A percentile compares a stretch with the other conserved stretches of the same genome.
These are phyloP conservation scores for Vitis vinifera DNA, from an alignment of 164 flowering plant genomes.

Conservation along the genomic window ASM3070453v1 NC_081811.1:24560001-24560500, in stretches of 20 bases:
- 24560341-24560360: constrained; percentile 11
- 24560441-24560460: constrained; percentile 49
- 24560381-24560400: neutral
- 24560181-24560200: neutral
- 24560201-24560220: constrained; percentile 7
- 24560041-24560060: no score
- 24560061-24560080: constrained; percentile 4
- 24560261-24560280: neutral
- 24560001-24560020: neutral
- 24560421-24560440: constrained; percentile 41
- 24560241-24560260: neutral
- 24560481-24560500: constrained; percentile 45
- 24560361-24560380: constrained; percentile 7
- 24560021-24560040: neutral
- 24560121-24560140: constrained; percentile 27
- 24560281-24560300: neutral
- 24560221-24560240: constrained; percentile 4
- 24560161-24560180: constrained; percentile 8
- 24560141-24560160: constrained; percentile 12
- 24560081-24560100: neutral
- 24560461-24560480: constrained; percentile 54
- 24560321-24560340: neutral
- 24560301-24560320: neutral
- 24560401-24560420: constrained; percentile 10
- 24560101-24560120: constrained; percentile 13